Base-by-base conservation (phyloP, 2,329 filamentous ascomycete species). In the Macrophomina pseudophaseolina region DNA sequence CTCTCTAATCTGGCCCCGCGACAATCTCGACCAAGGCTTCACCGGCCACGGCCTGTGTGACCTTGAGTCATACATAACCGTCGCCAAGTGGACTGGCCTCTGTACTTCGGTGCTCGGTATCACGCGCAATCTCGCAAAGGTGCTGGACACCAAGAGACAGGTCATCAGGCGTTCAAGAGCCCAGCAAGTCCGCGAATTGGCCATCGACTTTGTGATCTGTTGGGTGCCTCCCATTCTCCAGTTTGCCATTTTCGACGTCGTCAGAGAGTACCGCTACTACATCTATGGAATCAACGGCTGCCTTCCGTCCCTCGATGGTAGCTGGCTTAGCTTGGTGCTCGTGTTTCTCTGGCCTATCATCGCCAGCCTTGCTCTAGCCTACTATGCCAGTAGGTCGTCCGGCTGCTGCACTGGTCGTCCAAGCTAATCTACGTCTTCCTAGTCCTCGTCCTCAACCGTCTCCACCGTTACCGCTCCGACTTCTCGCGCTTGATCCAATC, bases 21-120 rank as follows among this genome's bases (percentile, higher is more conserved):
- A 89, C 69, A 79, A 90, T 69, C 71, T 84, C 12, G 44, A 72
- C 0, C 74, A 78, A 5, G 88, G 85, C 84, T 91, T 84, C 83
- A 75, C 83, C 67, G 90, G 90, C 4, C 72, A 74, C 5, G 84
- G 83, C 2, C 84, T 89, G 67, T 92, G 90, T 76, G 89, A 92
- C 74, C 78, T 91, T 58, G 83, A 90, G 70, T 80, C 84, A 64
- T 87, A 88, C 68, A 72, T 91, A 40, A 81, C 85, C 67, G 79
- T 86, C 30, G 86, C 84, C 3, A 78, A 81, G 8, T 80, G 81
- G 18, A 80, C 87, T 0, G 86, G 83, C 1, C 75, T 87, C 16
- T 79, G 85, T 3, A 84, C 85, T 8, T 80, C 83, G 6, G 73
- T 88, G 8, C 76, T 82, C 30, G 87, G 88, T 72, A 85, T 91